A percentile compares a stretch with the other conserved stretches of the same genome.
These are phyloP conservation scores for Crithidia mellificae DNA, from an alignment of 208 protist genomes.

Conservation along the genomic window DNA sequence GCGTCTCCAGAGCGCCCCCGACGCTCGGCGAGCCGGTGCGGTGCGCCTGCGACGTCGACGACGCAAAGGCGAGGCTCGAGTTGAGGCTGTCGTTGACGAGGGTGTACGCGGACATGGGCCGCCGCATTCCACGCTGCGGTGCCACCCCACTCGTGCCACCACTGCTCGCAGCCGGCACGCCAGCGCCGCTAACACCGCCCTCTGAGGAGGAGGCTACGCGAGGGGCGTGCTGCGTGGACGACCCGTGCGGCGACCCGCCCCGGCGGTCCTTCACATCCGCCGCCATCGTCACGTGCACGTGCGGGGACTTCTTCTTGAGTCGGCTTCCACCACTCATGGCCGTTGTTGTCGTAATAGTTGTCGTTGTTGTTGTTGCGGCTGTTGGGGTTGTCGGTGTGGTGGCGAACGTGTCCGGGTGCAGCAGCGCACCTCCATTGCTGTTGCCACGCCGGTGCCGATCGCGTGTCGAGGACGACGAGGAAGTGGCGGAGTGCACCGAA, in stretches of 20 bases:
- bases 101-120: conserved; percentile 27
- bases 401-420: conserved; percentile 14
- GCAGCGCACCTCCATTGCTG: not conserved
- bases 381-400: not conserved
- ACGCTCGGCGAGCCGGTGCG: conserved; percentile 1
- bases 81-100: conserved; percentile 23
- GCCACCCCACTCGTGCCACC: conserved; percentile 31
- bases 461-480: conserved; percentile 5
- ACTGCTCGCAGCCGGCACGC: not conserved
- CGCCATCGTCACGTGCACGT: conserved; percentile 27
- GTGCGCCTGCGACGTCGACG: not conserved
- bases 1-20: not conserved
- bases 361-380: not conserved
- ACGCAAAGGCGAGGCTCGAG: not conserved
- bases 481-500: not conserved
- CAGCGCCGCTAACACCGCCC: too few species aligned
- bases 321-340: conserved; percentile 2
- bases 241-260: conserved; percentile 1
- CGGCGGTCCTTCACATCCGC: conserved; percentile 10
- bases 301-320: conserved; percentile 29
- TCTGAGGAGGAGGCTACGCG: not conserved
- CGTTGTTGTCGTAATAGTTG: not conserved
- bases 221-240: too few species aligned
- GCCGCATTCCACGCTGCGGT: conserved; percentile 43
- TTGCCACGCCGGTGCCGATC: conserved; percentile 14